Percentiles rank a stretch among this genome's conserved stretches.
Conservation (phyloP, 805 yeast species). For the Ogataea polymorpha region DNA sequence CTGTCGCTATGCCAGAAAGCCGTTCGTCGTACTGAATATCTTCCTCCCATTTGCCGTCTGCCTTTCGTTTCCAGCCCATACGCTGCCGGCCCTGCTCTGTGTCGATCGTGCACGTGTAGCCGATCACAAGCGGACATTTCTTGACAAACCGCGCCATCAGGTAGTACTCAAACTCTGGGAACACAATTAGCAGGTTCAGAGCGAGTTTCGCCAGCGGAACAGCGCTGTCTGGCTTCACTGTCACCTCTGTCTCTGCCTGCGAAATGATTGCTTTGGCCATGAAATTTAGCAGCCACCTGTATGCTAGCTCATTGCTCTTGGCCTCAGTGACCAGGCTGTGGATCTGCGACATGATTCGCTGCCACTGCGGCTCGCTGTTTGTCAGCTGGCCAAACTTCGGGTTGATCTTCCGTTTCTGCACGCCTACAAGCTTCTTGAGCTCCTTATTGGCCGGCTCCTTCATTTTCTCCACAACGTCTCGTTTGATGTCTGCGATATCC, state of each 20-base stretch:
- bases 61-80: slow-evolving; percentile 82
- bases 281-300: slow-evolving; percentile 73
- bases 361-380: slow-evolving; percentile 59
- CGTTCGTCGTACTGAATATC: slow-evolving; percentile 78
- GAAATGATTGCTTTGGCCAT: slow-evolving; percentile 81
- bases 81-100: slow-evolving; percentile 76
- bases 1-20: slow-evolving; percentile 78
- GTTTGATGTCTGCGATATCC: slow-evolving; percentile 57
- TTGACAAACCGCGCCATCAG: slow-evolving; percentile 80
- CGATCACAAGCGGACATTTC: slow-evolving; percentile 86
- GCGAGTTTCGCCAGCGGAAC: slow-evolving; percentile 74
- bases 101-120: slow-evolving; percentile 70
- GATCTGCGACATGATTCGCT: slow-evolving; percentile 49
- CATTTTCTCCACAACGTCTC: slow-evolving; percentile 54
- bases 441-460: slow-evolving; percentile 33
- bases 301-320: slow-evolving; percentile 48
- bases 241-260: slow-evolving; percentile 91
- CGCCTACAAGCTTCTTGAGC: slow-evolving; percentile 51
- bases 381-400: slow-evolving; percentile 93
- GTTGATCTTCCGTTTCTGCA: slow-evolving; percentile 72
- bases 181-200: slow-evolving; percentile 44
- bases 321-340: slow-evolving; percentile 47
- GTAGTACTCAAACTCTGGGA: slow-evolving; percentile 51
- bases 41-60: slow-evolving; percentile 50
- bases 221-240: slow-evolving; percentile 74